Conservation (phyloP, 345 rosid species). For the Pistacia vera region DNA sequence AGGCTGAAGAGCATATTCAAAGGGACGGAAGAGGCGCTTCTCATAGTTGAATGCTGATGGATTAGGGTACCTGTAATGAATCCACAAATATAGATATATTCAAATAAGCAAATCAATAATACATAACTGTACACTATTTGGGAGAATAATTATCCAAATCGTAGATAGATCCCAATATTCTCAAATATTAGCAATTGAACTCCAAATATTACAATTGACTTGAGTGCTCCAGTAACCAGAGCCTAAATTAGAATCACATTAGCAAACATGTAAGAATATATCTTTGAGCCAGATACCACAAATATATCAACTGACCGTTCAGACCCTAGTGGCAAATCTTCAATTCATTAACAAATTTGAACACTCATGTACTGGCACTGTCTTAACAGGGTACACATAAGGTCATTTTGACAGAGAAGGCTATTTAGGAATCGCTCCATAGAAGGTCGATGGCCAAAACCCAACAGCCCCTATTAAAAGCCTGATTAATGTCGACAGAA, state of each 20-base stretch:
- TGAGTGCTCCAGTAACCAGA: background rate
- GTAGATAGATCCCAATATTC: background rate
- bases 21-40: conserved; percentile 86
- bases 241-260: background rate
- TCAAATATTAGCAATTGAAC: background rate
- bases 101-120: background rate
- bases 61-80: conserved; percentile 79
- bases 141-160: background rate
- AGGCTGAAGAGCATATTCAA: conserved; percentile 97
- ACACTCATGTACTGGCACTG: background rate
- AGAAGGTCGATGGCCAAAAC: background rate
- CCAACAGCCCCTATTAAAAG: background rate
- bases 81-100: conserved; percentile 10
- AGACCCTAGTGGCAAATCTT: background rate
- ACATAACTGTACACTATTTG: background rate
- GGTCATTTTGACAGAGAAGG: background rate
- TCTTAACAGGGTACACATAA: background rate
- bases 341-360: background rate
- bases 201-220: background rate
- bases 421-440: background rate
- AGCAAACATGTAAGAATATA: background rate
- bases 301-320: background rate
- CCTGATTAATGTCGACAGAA: background rate
- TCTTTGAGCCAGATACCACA: conserved; percentile 1
- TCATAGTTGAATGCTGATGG: conserved; percentile 92